Conservation (phyloP, 208 protist genomes). For the Crithidia acanthocephali region DNA sequence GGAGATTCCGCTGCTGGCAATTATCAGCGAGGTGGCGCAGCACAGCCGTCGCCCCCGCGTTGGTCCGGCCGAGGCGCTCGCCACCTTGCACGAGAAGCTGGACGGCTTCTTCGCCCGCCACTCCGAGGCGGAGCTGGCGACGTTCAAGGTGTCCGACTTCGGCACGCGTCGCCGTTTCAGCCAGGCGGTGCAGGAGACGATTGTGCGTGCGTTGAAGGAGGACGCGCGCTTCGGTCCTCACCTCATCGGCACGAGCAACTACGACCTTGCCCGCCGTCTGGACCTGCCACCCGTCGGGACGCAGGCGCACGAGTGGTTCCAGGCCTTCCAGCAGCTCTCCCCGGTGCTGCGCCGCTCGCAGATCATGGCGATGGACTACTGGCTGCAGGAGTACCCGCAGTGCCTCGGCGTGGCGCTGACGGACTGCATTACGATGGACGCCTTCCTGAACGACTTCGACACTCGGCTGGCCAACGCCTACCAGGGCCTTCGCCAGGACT, state of each 20-base stretch:
- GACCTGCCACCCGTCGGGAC: slow-evolving; percentile 73
- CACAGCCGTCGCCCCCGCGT: slow-evolving; percentile 47
- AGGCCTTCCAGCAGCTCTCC: slow-evolving; percentile 89
- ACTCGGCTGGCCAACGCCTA: slow-evolving; percentile 64
- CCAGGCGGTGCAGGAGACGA: slow-evolving; percentile 72
- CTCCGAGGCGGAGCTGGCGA: slow-evolving; percentile 43
- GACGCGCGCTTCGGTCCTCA: slow-evolving; percentile 60
- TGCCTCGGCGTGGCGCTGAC: slow-evolving; percentile 86
- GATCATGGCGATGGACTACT: slow-evolving; percentile 69
- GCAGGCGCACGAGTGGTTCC: slow-evolving; percentile 92
- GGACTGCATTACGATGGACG: slow-evolving; percentile 92
- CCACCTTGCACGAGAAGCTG: slow-evolving; percentile 57
- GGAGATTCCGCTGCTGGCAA: slow-evolving; percentile 86
- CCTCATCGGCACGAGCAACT: slow-evolving; percentile 88
- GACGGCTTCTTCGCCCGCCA: slow-evolving; percentile 61
- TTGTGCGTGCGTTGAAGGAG: slow-evolving; percentile 58
- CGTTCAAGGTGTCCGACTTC: slow-evolving; percentile 80
- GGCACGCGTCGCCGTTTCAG: slow-evolving; percentile 88
- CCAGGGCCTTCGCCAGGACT: slow-evolving; percentile 83
- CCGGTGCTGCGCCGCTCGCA: slow-evolving; percentile 71
- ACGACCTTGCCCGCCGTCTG: slow-evolving; percentile 74
- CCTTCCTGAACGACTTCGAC: slow-evolving; percentile 81
- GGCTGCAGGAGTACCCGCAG: slow-evolving; percentile 85
- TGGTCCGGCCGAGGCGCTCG: slow-evolving; percentile 54
- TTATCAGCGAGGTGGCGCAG: slow-evolving; percentile 85